Percentiles rank a stretch among this genome's conserved stretches.
phyloP scores from a whole-genome alignment of 306 rosid genomes.

The Corylus americana region DNA sequence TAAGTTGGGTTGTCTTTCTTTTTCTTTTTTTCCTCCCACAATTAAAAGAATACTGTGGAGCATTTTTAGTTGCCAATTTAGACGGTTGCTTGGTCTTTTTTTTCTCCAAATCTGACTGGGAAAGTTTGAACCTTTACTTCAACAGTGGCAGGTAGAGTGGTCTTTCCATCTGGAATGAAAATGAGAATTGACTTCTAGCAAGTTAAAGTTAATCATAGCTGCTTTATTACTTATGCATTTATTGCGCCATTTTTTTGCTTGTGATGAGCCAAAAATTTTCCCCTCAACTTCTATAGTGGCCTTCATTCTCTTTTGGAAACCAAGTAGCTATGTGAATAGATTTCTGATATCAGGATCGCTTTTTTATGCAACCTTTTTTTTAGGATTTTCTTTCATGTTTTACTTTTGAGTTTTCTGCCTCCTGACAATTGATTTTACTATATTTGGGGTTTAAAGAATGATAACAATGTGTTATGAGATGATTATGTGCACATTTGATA shows the following conservation, averaged over 20 bases:
- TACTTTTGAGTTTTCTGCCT: constrained; percentile 1
- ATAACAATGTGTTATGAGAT: neutral
- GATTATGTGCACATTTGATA: neutral
- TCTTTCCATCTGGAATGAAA: neutral
- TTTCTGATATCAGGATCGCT: neutral
- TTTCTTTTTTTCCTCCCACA: neutral
- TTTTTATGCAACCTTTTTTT: neutral
- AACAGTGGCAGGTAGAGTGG: neutral
- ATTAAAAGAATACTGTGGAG: neutral
- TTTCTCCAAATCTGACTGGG: neutral
- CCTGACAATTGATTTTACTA: neutral
- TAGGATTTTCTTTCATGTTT: neutral
- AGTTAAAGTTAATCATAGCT: neutral
- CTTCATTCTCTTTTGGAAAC: neutral
- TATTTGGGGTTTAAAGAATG: neutral
- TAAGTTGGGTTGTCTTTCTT: neutral
- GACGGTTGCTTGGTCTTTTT: neutral
- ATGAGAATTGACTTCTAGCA: neutral
- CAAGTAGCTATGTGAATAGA: neutral
- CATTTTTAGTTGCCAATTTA: neutral
- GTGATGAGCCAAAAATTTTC: neutral
- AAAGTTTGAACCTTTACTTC: neutral
- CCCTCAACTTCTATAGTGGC: neutral
- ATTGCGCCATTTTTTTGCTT: neutral
- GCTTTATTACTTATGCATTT: neutral